phyloP scores from a whole-genome alignment of 352 stramenopile genomes.

The Pythium plurisporium region DNA sequence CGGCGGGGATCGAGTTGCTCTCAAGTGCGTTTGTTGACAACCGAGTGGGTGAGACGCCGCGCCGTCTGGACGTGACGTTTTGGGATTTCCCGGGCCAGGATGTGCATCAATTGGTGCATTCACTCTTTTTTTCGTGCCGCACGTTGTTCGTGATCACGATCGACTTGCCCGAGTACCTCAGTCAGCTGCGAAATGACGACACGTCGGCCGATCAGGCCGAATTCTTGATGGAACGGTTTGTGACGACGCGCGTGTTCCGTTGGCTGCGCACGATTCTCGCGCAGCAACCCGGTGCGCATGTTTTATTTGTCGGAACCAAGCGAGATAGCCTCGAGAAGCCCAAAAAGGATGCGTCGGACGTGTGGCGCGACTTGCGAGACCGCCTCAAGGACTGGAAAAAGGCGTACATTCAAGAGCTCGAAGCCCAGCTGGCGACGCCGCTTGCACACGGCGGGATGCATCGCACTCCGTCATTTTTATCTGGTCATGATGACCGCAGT shows the following conservation, averaged over 20 bases:
- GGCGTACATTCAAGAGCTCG: not conserved
- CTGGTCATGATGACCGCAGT: not conserved
- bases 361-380: not conserved
- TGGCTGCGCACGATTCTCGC: constrained; percentile 14
- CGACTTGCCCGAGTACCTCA: constrained; percentile 1
- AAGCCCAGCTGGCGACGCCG: not conserved
- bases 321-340: not conserved
- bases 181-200: not conserved
- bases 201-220: not conserved
- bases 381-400: constrained; percentile 1
- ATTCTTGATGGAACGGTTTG: constrained; percentile 4
- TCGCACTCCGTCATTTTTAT: not conserved
- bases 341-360: not conserved
- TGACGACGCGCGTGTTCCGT: not conserved
- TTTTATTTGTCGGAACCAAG: constrained; percentile 14
- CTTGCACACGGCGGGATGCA: not conserved
- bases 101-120: constrained; percentile 2
- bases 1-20: not conserved
- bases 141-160: constrained; percentile 8
- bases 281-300: constrained; percentile 4
- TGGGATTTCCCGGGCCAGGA: constrained; percentile 11
- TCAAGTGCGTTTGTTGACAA: not conserved
- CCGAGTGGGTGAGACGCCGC: not conserved
- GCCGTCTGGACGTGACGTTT: constrained; percentile 7
- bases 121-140: constrained; percentile 3